Base-by-base conservation (phyloP, 495 filamentous ascomycete genomes). In the Aspergillus hancockii region DNA sequence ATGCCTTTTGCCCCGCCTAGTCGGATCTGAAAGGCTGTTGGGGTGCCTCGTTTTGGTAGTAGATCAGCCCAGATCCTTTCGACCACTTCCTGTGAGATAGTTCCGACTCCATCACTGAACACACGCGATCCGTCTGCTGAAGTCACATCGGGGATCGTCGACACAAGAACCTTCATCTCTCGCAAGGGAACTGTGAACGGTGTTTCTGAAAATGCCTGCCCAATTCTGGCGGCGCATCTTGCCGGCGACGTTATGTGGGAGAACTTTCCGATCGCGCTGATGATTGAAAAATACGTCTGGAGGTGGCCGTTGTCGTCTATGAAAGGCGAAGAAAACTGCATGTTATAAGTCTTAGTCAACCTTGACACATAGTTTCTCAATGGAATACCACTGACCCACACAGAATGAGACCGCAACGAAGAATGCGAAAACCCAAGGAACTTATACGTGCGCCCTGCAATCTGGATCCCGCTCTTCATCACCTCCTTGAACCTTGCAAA, bases 351-450 rank as follows among this genome's bases (percentile, higher is more conserved):
- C 3, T 34, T 23, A 41, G 16, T 36, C 10, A 22, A 12, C 16
- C n/a, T 22, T 1, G 8, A 21, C 9, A n/a, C 6, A 1, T 0
- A 28, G 2, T 14, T 38, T 25, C 8, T 23, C 14, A 23, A 5
- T 2, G 19, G 4, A 31, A 40, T 43, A 13, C 12, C 7, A 60
- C 60, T 54, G 63, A 62, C 66, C 89, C 89, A 71, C 49, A 81
- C 85, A 0, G 85, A 82, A 54, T 89, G 87, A 8, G 78, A 69
- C 10, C 89, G 77, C 30, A 95, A 76, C 0, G 89, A 91, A 0
- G 89, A 92, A 67, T 92, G 89, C 0, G 90, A 93, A 66, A 93
- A 95, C 1, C 90, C 91, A 0, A 93, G 74, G 63, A 93, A 93
- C 8, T 70, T 66, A 64, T 85, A 95, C 0, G 62, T 51, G 12